Percentiles rank a stretch among this genome's conserved stretches.
Conservation (phyloP, 768 basidiomycete species). For the Amanita inopinata region DNA sequence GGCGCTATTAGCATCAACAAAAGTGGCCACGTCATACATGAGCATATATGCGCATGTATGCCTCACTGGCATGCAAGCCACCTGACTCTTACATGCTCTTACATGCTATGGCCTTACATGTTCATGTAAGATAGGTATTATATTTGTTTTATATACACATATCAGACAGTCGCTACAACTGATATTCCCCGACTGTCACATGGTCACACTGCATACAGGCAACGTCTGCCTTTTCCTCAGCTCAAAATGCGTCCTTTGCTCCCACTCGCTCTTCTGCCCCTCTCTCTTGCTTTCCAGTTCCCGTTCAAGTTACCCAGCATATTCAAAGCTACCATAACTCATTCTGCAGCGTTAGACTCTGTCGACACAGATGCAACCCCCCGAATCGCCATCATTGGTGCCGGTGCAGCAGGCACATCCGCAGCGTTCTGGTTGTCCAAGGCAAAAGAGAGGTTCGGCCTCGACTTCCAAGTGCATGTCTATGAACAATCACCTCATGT, state of each 20-base stretch:
- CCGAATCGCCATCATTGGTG: conserved; percentile 80
- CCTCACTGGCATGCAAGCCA: no score
- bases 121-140: no score
- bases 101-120: no score
- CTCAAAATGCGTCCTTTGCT: conserved; percentile 14
- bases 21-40: no score
- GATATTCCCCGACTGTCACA: no score
- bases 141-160: no score
- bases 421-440: conserved; percentile 81
- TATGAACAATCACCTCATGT: conserved; percentile 72
- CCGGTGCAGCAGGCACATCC: conserved; percentile 80
- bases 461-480: conserved; percentile 73
- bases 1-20: no score
- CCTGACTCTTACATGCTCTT: no score
- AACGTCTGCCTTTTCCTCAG: background rate
- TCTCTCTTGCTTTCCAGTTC: conserved; percentile 29
- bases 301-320: conserved; percentile 49
- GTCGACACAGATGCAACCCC: conserved; percentile 23
- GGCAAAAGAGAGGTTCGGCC: conserved; percentile 57
- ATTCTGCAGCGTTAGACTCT: conserved; percentile 11
- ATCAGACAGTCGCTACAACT: no score
- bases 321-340: conserved; percentile 30
- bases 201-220: no score
- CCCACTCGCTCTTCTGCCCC: conserved; percentile 23
- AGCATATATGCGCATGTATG: no score